Evolutionary conservation across 768 basidiomycete genomes (phyloP).

Genomic region (Kwoniella europaea): DNA sequence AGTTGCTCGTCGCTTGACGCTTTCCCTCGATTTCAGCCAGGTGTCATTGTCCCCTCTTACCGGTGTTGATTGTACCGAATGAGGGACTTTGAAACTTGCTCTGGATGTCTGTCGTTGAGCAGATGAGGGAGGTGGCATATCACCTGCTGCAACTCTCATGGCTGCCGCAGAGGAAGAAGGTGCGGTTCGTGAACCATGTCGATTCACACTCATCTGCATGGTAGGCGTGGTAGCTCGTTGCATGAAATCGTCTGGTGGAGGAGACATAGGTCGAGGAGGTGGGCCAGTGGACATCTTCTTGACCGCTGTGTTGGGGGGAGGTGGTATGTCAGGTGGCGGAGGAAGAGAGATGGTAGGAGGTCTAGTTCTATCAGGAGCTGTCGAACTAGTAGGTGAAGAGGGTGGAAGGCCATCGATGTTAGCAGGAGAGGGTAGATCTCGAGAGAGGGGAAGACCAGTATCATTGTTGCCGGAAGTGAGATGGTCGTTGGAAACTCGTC

Average conservation of each 20-base stretch:
- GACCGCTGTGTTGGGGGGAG: conserved; percentile 64
- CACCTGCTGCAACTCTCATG: conserved; percentile 31
- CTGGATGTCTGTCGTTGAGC: conserved; percentile 41
- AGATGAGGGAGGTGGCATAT: conserved; percentile 39
- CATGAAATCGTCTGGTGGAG: conserved; percentile 88
- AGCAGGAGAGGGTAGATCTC: conserved; percentile 17
- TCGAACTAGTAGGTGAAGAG: conserved; percentile 19
- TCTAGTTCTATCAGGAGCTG: conserved; percentile 35
- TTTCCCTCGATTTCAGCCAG: conserved; percentile 36
- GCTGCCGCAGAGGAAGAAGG: conserved; percentile 42
- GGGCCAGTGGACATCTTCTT: conserved; percentile 81
- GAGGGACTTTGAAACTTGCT: conserved; percentile 26
- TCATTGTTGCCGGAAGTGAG: conserved; percentile 12
- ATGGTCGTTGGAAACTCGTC: conserved; percentile 32
- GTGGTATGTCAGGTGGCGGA: conserved; percentile 57
- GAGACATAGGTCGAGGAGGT: conserved; percentile 87
- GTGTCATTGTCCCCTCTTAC: conserved; percentile 24
- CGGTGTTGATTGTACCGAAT: conserved; percentile 29
- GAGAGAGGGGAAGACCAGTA: conserved; percentile 28
- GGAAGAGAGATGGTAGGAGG: conserved; percentile 56
- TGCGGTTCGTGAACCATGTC: conserved; percentile 29
- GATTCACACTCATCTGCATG: conserved; percentile 30
- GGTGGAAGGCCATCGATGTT: conserved; percentile 42
- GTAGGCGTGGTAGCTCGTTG: conserved; percentile 69
- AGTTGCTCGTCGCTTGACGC: conserved; percentile 39